Base-by-base conservation (phyloP, 768 basidiomycete species). In the Scleroderma bovista region DNA sequence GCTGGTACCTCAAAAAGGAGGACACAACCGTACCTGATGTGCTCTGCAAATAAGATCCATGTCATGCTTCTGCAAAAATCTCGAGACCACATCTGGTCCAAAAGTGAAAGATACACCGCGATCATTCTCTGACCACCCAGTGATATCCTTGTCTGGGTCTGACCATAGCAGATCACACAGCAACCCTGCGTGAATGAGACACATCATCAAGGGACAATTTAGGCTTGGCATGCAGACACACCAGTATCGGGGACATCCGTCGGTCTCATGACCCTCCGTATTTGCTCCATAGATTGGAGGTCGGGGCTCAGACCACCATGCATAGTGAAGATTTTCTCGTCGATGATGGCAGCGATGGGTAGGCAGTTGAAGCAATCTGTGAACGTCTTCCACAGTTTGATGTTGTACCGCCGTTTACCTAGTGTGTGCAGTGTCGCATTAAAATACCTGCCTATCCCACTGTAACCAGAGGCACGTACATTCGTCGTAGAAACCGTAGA, bases 351-450 rank as follows among this genome's bases (percentile, higher is more conserved):
- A 43, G 95, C 95, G 68, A 99, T 97, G 33, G 95, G 95, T 57
- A 97, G 76, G 69, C 95, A 98, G 75, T 99, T 99, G 81, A 99
- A 99, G 75, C 95, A 97, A 69, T 99, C 95, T 52, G 95, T 99
- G 72, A 99, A 99, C 32, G 95, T 99, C 80, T 99, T 99, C 95
- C 95, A 99, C 66, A 97, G 79, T 72, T 99, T 99, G 81, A 99
- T 99, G 78, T 98, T 99, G 80, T 97, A 98, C 66, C 95, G 85
- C 68, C 95, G 92, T 78, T 99, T 99, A 80, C 95, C 95, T 98
- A 66, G 16, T 8, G 15, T 16, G 22, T 22, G 26, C 13, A 29
- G 31, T 15, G 34, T 54, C 42, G 17, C 8, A 20, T 44, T 37
- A 68, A 56, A 58, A 49, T 42, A 46, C 47, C 8, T 3, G 40